Evolutionary conservation across 305 asterid genomes (phyloP).

Genomic region (Fraxinus xanthoxyloides): DNA sequence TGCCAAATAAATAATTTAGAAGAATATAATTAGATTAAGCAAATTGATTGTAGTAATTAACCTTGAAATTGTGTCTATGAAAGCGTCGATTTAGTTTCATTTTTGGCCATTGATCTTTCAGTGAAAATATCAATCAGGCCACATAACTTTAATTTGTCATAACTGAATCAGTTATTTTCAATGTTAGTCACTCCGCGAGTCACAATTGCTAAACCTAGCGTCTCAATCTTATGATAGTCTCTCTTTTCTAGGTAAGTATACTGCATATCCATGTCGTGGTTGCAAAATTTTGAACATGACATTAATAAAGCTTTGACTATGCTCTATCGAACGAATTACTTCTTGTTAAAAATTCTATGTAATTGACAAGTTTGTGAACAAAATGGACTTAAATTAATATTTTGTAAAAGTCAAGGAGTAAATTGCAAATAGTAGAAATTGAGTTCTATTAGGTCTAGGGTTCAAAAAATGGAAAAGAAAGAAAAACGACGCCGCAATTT

Average conservation of each 20-base stretch:
- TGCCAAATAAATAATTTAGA: neutral
- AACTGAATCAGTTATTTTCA: neutral
- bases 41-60: neutral
- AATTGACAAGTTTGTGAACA: too few relatives aligned
- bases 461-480: too few relatives aligned
- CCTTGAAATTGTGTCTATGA: neutral
- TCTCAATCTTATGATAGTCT: neutral
- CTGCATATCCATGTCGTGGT: neutral
- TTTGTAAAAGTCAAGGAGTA: too few relatives aligned
- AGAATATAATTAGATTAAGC: neutral
- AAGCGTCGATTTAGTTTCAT: neutral
- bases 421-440: too few relatives aligned
- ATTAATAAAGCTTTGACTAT: too few relatives aligned
- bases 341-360: too few relatives aligned
- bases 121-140: neutral
- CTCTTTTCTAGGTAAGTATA: neutral
- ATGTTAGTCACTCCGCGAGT: neutral
- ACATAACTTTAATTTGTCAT: neutral
- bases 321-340: neutral
- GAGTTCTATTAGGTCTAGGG: too few relatives aligned
- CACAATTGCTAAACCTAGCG: neutral
- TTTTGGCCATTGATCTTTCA: neutral
- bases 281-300: neutral
- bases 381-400: too few relatives aligned
- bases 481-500: too few relatives aligned